phyloP scores from a whole-genome alignment of 148 eudicot genomes.

The Silene uniflora region DNA sequence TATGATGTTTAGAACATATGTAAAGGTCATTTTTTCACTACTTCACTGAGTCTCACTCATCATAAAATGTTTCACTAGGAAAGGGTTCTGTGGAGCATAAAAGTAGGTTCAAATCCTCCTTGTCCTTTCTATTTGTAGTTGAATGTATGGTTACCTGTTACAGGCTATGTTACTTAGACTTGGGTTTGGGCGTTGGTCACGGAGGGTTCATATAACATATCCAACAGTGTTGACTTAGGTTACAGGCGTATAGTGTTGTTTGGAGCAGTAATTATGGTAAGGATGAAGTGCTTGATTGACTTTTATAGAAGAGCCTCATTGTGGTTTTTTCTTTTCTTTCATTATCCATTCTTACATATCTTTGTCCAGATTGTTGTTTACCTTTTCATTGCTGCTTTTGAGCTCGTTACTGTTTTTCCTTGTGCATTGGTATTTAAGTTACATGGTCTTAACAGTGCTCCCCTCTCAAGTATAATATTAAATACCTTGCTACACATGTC shows the following conservation, averaged over 20 bases:
- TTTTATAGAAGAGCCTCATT: background rate
- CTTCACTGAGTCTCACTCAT: background rate
- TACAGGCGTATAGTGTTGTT: background rate
- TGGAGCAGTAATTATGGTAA: background rate
- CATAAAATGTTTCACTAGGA: background rate
- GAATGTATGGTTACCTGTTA: no score
- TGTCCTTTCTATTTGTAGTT: background rate
- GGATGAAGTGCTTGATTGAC: constrained; percentile 13
- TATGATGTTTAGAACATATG: background rate
- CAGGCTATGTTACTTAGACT: no score
- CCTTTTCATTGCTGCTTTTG: background rate
- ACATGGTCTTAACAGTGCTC: background rate
- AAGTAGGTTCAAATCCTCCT: background rate
- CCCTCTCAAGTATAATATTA: background rate
- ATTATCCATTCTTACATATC: background rate
- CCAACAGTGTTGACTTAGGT: no score
- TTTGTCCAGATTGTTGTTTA: background rate
- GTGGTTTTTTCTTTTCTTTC: no score
- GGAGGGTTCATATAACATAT: no score
- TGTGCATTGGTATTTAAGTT: background rate
- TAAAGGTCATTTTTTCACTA: background rate
- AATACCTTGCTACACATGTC: background rate
- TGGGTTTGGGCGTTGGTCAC: no score
- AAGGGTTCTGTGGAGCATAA: background rate
- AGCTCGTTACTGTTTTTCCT: background rate